These are phyloP conservation scores for Halophytophthora polymorphica DNA, from an alignment of 352 stramenopile genomes.

Conservation along the genomic window DNA sequence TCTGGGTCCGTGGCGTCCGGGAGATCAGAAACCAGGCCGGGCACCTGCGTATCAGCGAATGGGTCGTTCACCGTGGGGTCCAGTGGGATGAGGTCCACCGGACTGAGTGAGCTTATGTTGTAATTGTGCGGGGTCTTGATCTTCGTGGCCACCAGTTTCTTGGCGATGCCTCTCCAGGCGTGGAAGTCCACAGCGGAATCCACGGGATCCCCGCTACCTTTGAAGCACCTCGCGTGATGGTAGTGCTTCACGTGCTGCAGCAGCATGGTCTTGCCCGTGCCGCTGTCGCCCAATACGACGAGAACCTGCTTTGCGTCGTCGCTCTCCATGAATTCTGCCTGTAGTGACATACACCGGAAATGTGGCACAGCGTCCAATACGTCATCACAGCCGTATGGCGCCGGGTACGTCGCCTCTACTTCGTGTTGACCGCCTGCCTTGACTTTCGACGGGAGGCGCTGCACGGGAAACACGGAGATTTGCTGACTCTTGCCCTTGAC, in stretches of 20 bases:
- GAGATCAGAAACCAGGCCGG: neutral
- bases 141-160: constrained; percentile 7
- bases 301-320: constrained; percentile 30
- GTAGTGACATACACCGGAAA: constrained; percentile 29
- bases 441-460: constrained; percentile 8
- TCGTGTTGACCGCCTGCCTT: constrained; percentile 1
- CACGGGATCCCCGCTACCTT: constrained; percentile 51
- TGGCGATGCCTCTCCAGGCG: constrained; percentile 46
- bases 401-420: constrained; percentile 10
- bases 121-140: constrained; percentile 15
- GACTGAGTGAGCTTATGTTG: neutral
- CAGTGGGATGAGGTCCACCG: too few species aligned
- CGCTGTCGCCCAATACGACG: constrained; percentile 55
- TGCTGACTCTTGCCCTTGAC: constrained; percentile 62
- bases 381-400: constrained; percentile 47
- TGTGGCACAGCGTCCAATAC: constrained; percentile 48
- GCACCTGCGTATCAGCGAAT: too few species aligned
- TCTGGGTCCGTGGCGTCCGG: constrained; percentile 1
- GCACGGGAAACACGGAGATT: constrained; percentile 50
- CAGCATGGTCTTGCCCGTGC: constrained; percentile 68
- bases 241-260: constrained; percentile 52
- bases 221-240: constrained; percentile 46
- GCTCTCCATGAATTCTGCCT: constrained; percentile 1
- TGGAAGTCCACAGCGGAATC: constrained; percentile 59
- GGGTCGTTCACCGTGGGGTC: too few species aligned